Conservation (phyloP, 805 yeast genomes). For the Trichomonascus vanleenenianus region DNA sequence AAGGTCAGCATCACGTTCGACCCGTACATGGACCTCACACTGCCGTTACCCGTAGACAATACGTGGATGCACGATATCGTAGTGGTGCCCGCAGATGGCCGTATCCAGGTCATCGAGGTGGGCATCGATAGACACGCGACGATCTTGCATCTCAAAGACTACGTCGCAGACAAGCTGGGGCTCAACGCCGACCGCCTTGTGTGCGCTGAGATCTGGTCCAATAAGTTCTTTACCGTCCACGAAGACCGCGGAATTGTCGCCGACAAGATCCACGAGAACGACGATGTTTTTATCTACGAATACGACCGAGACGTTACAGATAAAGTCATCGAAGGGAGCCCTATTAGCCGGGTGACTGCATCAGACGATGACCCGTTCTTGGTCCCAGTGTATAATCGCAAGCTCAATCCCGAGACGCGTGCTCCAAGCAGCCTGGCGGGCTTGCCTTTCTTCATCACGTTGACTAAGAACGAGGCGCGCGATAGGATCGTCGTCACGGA, state of each 20-base stretch:
- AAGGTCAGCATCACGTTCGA: conserved; percentile 84
- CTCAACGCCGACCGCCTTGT: conserved; percentile 34
- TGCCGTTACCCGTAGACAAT: conserved; percentile 75
- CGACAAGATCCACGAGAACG: conserved; percentile 56
- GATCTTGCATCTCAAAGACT: conserved; percentile 52
- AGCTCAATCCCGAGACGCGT: conserved; percentile 1
- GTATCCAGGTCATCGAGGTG: conserved; percentile 30
- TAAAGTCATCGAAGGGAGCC: conserved; percentile 7
- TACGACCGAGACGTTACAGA: conserved; percentile 17
- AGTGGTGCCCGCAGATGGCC: conserved; percentile 50
- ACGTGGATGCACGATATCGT: conserved; percentile 62
- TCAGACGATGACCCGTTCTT: conserved; percentile 7
- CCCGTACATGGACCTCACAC: conserved; percentile 83
- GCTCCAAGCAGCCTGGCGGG: conserved; percentile 42
- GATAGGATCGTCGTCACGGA: conserved; percentile 52
- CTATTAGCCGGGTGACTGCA: too few relatives aligned
- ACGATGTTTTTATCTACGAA: conserved; percentile 61
- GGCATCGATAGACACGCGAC: conserved; percentile 63
- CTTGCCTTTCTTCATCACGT: conserved; percentile 63
- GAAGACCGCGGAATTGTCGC: conserved; percentile 51
- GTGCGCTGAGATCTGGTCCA: conserved; percentile 57
- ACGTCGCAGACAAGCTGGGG: conserved; percentile 42
- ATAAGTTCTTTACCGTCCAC: conserved; percentile 61
- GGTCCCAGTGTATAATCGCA: conserved; percentile 18
- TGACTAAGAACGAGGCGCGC: conserved; percentile 42